Base-by-base conservation (phyloP, 345 rosid genomes). In the Theobroma cacao region DNA sequence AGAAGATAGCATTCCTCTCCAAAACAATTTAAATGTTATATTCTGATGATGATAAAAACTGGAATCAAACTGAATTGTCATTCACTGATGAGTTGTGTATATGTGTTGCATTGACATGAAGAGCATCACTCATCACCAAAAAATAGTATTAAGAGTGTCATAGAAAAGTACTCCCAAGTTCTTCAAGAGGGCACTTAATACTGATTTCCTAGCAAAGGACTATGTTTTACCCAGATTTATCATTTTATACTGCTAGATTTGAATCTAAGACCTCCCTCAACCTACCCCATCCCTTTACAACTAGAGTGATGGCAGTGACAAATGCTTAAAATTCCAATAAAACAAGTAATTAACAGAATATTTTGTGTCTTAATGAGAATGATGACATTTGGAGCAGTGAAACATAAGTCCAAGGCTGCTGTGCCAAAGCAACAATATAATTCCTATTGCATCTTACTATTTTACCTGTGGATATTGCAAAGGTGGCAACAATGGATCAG, bases 401-500 rank as follows among this genome's bases (percentile, higher is more conserved):
- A 45, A 26, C 58, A 61, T n/a, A 60, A 30, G 31, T 28, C 28
- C 22, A 31, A 73, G 43, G 20, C 45, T 10, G 1, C 50, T 56
- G 8, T 28, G 34, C 28, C 63, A 43, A 50, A 47, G 1, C 8
- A 3, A 63, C 12, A 8, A 62, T 63, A 18, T 30, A 2, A 31
- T 31, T 64, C 65, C 2, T 62, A 59, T 41, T 58, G 13, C 31
- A 22, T 75, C 41, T 26, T 43, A 75, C 10, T 13, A 47, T 62
- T 28, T 61, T 63, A 75, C 78, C 78, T 75, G 41, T 41, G 91
- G 91, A 61, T 87, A 92, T 53, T 78, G 90, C 81, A 92, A 28
- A 28, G 93, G 92, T 5, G 91, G 93, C 81, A 92, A 83, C 75
- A 88, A 13, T 50, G 93, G 86, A 33, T 88, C 87, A 0, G 90